phyloP scores from a whole-genome alignment of 2,329 filamentous ascomycete genomes.

The Claviceps maximensis region DNA sequence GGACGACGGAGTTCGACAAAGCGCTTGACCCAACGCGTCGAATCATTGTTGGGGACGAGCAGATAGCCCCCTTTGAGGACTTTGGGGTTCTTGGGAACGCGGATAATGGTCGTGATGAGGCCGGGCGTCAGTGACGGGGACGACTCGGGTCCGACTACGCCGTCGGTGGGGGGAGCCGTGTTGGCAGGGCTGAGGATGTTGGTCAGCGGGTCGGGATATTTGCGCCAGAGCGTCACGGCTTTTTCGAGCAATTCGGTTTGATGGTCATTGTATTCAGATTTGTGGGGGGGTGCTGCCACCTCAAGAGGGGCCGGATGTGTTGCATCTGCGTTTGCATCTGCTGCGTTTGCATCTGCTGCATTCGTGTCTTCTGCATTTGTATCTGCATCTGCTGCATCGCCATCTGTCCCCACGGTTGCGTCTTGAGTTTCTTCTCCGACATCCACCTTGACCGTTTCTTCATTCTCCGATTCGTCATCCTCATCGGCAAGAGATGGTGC shows the following conservation, averaged over 20 bases:
- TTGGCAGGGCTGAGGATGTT: constrained; percentile 46
- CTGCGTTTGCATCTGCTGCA: background rate
- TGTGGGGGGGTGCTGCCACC: background rate
- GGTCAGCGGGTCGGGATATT: constrained; percentile 41
- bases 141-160: constrained; percentile 34
- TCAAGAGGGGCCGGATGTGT: too few relatives aligned
- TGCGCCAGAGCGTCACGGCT: constrained; percentile 52
- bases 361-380: background rate
- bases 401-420: background rate
- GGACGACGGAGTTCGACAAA: constrained; percentile 87
- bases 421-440: background rate
- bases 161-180: constrained; percentile 56
- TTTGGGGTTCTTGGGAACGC: constrained; percentile 66
- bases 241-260: constrained; percentile 37
- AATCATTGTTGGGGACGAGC: constrained; percentile 69
- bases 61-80: constrained; percentile 81
- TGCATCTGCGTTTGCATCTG: background rate
- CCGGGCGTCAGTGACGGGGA: constrained; percentile 43
- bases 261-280: constrained; percentile 29
- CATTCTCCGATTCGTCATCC: constrained; percentile 10
- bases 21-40: constrained; percentile 75
- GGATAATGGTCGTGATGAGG: constrained; percentile 63
- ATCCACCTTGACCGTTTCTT: background rate
- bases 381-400: background rate
- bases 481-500: constrained; percentile 22